phyloP scores from a whole-genome alignment of 768 basidiomycete species.

The Boletellus sp. region DNA sequence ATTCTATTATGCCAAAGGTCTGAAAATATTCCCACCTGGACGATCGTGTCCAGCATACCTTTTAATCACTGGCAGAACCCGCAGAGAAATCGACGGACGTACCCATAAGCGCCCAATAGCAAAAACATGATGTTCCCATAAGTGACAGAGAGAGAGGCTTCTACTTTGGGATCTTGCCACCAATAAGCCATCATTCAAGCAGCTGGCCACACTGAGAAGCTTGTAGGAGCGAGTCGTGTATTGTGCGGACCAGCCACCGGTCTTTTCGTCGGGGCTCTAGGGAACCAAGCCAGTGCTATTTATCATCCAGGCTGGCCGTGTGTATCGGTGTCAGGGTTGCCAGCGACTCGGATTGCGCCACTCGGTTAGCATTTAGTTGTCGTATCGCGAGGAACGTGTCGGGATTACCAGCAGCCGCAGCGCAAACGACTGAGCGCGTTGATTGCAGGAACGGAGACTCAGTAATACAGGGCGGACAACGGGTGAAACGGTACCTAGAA shows the following conservation, averaged over 20 bases:
- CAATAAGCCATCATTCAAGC: constrained; percentile 12
- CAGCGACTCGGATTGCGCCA: too few relatives aligned
- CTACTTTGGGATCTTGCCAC: constrained; percentile 15
- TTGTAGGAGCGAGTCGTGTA: neutral
- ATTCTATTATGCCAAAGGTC: constrained; percentile 19
- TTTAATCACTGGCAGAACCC: too few relatives aligned
- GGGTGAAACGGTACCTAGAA: too few relatives aligned
- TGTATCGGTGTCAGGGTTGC: too few relatives aligned
- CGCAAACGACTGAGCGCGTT: too few relatives aligned
- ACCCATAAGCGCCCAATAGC: constrained; percentile 20
- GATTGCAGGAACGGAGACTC: too few relatives aligned
- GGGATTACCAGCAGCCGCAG: too few relatives aligned
- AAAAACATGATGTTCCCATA: constrained; percentile 7
- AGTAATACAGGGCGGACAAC: too few relatives aligned
- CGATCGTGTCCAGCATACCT: too few relatives aligned
- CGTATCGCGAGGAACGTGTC: too few relatives aligned
- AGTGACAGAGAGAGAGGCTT: neutral
- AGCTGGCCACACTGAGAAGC: neutral
- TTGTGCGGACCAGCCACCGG: neutral
- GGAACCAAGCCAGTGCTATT: neutral
- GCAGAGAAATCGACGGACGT: neutral
- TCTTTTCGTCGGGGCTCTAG: neutral
- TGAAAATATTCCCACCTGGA: constrained; percentile 26
- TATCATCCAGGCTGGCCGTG: neutral
- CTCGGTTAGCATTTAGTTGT: too few relatives aligned